phyloP scores from a whole-genome alignment of 1,139 yeast genomes.

The Debaryomycetaceae sp. region DNA sequence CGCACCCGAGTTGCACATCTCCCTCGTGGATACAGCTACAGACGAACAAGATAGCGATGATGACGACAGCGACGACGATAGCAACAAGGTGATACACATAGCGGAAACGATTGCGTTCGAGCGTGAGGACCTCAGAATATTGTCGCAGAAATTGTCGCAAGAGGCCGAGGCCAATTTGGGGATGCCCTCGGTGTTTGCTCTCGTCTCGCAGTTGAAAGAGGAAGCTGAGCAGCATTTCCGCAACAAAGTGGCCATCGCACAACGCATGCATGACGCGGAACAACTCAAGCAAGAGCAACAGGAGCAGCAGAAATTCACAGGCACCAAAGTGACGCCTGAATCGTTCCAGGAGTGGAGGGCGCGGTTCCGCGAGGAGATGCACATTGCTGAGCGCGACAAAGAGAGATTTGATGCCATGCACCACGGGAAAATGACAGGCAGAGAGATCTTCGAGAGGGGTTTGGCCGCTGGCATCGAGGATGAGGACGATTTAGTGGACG shows the following conservation, averaged over 20 bases:
- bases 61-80: constrained; percentile 42
- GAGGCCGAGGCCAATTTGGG: constrained; percentile 81
- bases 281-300: constrained; percentile 55
- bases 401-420: constrained; percentile 56
- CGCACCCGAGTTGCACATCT: constrained; percentile 50
- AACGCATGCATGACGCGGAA: constrained; percentile 54
- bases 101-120: constrained; percentile 55
- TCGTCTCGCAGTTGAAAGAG: constrained; percentile 75
- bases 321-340: constrained; percentile 77
- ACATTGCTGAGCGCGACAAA: constrained; percentile 45
- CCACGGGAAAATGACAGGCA: constrained; percentile 76
- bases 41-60: constrained; percentile 42
- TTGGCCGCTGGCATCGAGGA: constrained; percentile 58
- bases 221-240: constrained; percentile 66
- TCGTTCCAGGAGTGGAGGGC: constrained; percentile 68
- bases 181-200: constrained; percentile 80
- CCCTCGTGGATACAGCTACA: constrained; percentile 34
- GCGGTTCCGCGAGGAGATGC: constrained; percentile 58
- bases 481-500: constrained; percentile 23
- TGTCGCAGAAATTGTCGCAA: constrained; percentile 40
- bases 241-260: constrained; percentile 50
- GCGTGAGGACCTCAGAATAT: constrained; percentile 36
- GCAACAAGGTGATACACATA: constrained; percentile 43
- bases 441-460: constrained; percentile 86
- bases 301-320: constrained; percentile 74